These are phyloP conservation scores for Trametes coccinea DNA, from an alignment of 768 basidiomycete genomes.

Conservation along the genomic window DNA sequence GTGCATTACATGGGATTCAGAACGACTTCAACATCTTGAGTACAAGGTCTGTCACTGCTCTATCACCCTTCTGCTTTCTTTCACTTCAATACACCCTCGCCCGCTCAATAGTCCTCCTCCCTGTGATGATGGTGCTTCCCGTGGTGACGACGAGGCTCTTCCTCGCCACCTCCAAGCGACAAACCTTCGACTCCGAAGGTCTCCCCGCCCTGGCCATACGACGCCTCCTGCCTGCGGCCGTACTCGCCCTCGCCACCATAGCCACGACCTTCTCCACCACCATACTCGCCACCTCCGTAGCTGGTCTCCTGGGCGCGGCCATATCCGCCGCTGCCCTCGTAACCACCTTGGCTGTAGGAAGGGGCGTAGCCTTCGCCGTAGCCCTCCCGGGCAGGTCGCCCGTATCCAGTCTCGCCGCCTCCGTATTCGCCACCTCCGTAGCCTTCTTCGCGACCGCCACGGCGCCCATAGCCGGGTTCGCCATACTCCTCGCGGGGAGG, in stretches of 20 bases:
- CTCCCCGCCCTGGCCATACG: constrained; percentile 37
- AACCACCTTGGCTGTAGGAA: background rate
- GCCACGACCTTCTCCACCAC: constrained; percentile 3
- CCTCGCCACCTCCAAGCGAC: constrained; percentile 39
- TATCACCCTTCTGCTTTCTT: background rate
- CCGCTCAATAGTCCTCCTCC: constrained; percentile 13
- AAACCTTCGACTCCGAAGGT: constrained; percentile 57
- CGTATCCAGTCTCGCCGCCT: constrained; percentile 1
- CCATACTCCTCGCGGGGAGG: constrained; percentile 16
- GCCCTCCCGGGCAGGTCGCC: constrained; percentile 1
- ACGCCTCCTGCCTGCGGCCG: constrained; percentile 11
- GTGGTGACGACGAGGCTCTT: constrained; percentile 26
- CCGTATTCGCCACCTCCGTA: constrained; percentile 1
- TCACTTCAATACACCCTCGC: too few species aligned
- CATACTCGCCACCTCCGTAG: constrained; percentile 8
- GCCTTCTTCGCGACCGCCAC: constrained; percentile 4
- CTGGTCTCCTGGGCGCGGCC: background rate
- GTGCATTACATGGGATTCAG: too few species aligned
- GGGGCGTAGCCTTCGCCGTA: constrained; percentile 9
- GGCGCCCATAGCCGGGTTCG: background rate
- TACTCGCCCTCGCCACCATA: background rate
- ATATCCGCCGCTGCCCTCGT: background rate
- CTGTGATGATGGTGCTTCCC: constrained; percentile 10
- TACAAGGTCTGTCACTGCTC: background rate
- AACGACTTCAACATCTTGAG: too few species aligned